phyloP scores from a whole-genome alignment of 495 filamentous ascomycete genomes.

The Neurospora sp. region DNA sequence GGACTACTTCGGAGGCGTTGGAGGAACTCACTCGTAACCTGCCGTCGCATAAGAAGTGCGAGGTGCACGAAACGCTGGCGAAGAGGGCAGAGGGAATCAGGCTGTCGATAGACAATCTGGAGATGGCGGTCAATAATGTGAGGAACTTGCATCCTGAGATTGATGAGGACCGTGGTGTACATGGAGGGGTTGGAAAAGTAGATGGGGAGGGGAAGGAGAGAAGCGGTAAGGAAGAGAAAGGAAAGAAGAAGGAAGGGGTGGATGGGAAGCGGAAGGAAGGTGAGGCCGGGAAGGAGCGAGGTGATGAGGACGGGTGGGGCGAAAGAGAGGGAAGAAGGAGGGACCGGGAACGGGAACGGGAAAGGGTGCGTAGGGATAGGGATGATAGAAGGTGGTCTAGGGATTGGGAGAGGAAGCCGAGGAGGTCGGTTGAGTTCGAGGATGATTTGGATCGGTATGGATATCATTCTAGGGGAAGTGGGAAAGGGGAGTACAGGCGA shows the following conservation, averaged over 20 bases:
- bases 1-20: conserved; percentile 8
- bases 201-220: not conserved
- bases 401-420: not conserved
- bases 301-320: not conserved
- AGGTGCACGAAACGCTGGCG: conserved; percentile 10
- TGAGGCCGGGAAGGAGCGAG: not conserved
- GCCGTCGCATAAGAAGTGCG: conserved; percentile 9
- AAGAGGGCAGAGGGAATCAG: conserved; percentile 12
- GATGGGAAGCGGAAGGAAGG: not conserved
- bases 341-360: not conserved
- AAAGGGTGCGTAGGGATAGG: not conserved
- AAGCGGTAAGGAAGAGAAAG: not conserved
- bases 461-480: not conserved
- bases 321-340: not conserved
- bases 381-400: not conserved
- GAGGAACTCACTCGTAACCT: conserved; percentile 1
- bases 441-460: not conserved
- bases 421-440: not conserved
- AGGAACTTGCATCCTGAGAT: conserved; percentile 16
- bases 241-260: not conserved
- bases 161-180: not conserved
- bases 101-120: conserved; percentile 7
- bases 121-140: conserved; percentile 17
- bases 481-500: not conserved
- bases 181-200: not conserved